phyloP scores from a whole-genome alignment of 2,329 filamentous ascomycete genomes.

The Pseudogymnoascus pannorum region DNA sequence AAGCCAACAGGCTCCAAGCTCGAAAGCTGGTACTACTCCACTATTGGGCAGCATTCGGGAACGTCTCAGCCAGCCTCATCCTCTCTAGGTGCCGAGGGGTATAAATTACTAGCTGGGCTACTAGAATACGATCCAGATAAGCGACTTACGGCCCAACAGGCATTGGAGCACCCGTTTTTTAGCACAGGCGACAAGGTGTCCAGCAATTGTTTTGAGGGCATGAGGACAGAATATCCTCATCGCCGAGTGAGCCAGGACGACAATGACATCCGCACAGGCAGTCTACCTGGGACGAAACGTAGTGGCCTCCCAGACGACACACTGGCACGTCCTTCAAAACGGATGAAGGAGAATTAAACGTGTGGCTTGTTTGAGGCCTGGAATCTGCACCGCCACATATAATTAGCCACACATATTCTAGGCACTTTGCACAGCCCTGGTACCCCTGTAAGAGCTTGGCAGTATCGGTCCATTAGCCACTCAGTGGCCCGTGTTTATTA shows the following conservation, averaged over 20 bases:
- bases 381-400: neutral
- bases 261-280: constrained; percentile 88
- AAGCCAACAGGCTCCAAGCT: constrained; percentile 38
- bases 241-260: constrained; percentile 88
- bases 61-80: constrained; percentile 35
- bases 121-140: constrained; percentile 91
- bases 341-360: constrained; percentile 45
- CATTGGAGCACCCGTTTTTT: constrained; percentile 89
- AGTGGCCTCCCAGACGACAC: constrained; percentile 77
- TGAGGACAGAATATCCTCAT: constrained; percentile 82
- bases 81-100: constrained; percentile 67
- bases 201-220: constrained; percentile 83
- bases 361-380: neutral
- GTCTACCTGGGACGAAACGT: constrained; percentile 83
- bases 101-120: constrained; percentile 71
- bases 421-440: neutral
- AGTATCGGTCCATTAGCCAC: neutral
- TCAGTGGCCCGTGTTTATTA: neutral
- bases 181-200: constrained; percentile 59
- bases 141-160: constrained; percentile 78
- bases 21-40: constrained; percentile 74
- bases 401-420: neutral
- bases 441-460: neutral
- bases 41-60: constrained; percentile 46
- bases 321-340: constrained; percentile 55